Evolutionary conservation across 2,329 filamentous ascomycete genomes (phyloP), one percentile per base, ranked within the genome.

Genomic region (Apiospora marii): DNA sequence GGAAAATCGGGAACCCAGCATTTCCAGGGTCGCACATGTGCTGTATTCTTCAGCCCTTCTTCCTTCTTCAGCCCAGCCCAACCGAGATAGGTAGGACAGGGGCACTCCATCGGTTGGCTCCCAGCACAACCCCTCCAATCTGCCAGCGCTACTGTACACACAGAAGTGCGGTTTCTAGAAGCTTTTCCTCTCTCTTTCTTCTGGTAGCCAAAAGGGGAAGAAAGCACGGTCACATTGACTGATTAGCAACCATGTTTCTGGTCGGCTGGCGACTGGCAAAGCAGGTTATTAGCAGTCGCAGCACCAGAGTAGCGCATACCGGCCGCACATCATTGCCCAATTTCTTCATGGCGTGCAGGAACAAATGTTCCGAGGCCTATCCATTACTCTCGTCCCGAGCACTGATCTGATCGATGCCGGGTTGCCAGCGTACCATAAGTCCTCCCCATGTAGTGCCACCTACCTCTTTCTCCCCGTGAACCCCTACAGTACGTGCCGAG

Each of bases 81-180:
- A 41, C 58, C 58, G 58, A 64, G 58, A 64, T 64, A 64, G 58
- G 58, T 41, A 64, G 34, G 58, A 64, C 58, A 64, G 34, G 58
- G 58, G 58, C 58, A 34, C 8, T 41, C 34, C 34, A 64, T 64
- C 58, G 58, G 34, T 64, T 64, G 58, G 22, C 41, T 37, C 53
- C 53, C 53, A 58, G 51, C 51, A 19, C 16, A 30, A 58, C 8
- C 46, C 22, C 24, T 19, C 30, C 30, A 10, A 61, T 61, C 53
- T 61, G 16, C 53, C 53, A 61, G 24, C 49, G 24, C 24, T 53
- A 53, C 27, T 30, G 27, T 30, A 4, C 49, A 16, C 30, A 53
- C 16, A 34, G 19, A 3, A 10, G 30, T 49, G 22, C 6, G 5
- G 10, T 64, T 41, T 37, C 34, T 41, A 41, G 58, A 41, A 64